Conservation (phyloP, 108 stramenopile genomes). For the Fragilaria radians region DNA sequence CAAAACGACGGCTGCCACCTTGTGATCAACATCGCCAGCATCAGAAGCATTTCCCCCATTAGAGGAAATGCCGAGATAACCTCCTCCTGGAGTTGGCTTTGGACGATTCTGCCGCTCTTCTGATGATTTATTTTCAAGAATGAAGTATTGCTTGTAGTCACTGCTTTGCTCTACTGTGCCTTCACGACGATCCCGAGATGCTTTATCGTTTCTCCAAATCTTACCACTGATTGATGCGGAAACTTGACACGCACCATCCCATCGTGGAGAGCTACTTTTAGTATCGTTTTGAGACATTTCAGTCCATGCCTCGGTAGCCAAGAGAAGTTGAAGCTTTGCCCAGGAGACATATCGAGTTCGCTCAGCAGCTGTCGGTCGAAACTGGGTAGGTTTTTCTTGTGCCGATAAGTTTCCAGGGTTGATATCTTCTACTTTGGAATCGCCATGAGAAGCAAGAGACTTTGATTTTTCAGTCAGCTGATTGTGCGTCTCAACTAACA, state of each 20-base stretch:
- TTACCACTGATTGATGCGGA: constrained; percentile 32
- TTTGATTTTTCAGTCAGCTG: background rate
- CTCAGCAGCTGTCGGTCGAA: constrained; percentile 6
- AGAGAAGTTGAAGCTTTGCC: constrained; percentile 23
- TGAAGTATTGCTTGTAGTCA: constrained; percentile 38
- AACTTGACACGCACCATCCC: constrained; percentile 19
- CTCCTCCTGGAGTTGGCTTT: constrained; percentile 47
- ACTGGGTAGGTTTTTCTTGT: background rate
- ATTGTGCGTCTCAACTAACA: background rate
- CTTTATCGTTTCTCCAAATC: constrained; percentile 30
- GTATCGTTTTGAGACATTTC: constrained; percentile 15
- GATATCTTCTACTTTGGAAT: background rate
- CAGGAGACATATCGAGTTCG: constrained; percentile 32
- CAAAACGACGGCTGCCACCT: constrained; percentile 31
- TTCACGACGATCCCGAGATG: constrained; percentile 36
- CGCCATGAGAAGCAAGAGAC: background rate
- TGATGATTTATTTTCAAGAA: constrained; percentile 16
- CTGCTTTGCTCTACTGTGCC: constrained; percentile 32
- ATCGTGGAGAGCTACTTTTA: constrained; percentile 6
- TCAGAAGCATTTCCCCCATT: background rate
- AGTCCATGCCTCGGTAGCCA: constrained; percentile 19
- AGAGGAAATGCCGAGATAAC: too few species aligned
- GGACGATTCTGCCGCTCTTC: constrained; percentile 42
- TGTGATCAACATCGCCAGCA: background rate
- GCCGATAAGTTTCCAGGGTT: background rate